Base-by-base conservation (phyloP, 176 grass and related monocot genomes). In the Saccharum officinarum region DNA sequence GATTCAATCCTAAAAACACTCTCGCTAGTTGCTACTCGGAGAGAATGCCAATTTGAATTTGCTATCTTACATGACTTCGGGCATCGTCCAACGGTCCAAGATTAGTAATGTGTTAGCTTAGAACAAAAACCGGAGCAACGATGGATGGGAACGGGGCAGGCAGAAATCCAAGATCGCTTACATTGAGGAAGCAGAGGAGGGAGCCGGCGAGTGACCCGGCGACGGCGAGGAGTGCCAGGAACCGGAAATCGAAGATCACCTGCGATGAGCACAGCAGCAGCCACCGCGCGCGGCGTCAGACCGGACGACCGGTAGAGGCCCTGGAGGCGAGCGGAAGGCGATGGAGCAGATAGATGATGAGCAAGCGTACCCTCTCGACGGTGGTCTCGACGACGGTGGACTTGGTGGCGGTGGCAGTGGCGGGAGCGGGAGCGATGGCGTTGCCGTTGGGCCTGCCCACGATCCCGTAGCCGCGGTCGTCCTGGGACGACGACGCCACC, bases 181-280 rank as follows among this genome's bases (percentile, higher is more conserved):
- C 97, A 63, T 96, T 98, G 59, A 98, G 86, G 82, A 98, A 98
- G 85, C 91, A 98, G 31, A 98, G 77, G 46, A 98, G 17, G 69
- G 95, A 98, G 18, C 95, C 95, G 69, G 93, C 93, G 23, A 98
- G 81, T 6, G 96, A 94, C 0, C 96, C 96, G 26, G 89, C 96
- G 46, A 95, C 90, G 3, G 91, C 96, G 69, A 98, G 87, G 15
- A 98, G 91, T 45, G 96, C 93, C 20, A 95, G 89, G 88, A 98
- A 98, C 74, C 93, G 91, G 86, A 98, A 98, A 41, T 28, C 93
- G 60, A 95, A 98, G 75, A 94, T 98, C 54, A 98, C 86, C 96
- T 95, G 87, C 70, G 6, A 0, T 13, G 71, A 28, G 28, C 28
- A 28, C 28, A 28, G 28, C 28, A 28, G 28, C 28, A 28, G 28